Base-by-base conservation (phyloP, 768 basidiomycete genomes). In the Suillus fuscotomentosus region DNA sequence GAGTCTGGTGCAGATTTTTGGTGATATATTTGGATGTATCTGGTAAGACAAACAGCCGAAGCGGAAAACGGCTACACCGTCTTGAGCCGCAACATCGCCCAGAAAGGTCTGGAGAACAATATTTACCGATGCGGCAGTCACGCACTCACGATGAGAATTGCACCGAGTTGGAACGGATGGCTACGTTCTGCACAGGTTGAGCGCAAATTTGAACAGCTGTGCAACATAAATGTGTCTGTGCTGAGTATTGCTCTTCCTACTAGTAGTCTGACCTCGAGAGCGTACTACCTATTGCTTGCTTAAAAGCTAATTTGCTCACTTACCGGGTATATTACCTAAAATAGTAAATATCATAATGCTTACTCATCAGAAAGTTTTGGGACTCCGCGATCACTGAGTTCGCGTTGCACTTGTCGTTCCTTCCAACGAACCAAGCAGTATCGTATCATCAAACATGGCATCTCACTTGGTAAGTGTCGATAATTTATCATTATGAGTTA, bases 401-500 rank as follows among this genome's bases (percentile, higher is more conserved):
- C 22, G 1, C 4, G 31, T 15, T 51, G 56, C 55, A 22, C 63
- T 62, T 50, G 66, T 50, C 62, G 24, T 38, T 47, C 48, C 38
- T 9, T 47, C 24, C 51, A 54, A 60, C 38, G 48, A 65, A 22
- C 11, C 22, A 54, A 34, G 31, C 31, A 62, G 47, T 65, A n/a
- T 34, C 27, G 42, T 20, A 31, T 31, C 31, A 60, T 53, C 41
- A 22, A 65, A 41, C 64, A 85, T 85, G 84, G 84, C 92, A 54
- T 94, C 92, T 41, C 92, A 94, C 82, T 80, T 94, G 81, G 92
- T 92, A 69, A 39, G 86, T 75, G 63, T 62, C 27, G 43, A 14
- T 61, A 54, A 38, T 45, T 55, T 22, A 3, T 20, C 27, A 5
- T 57, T 31, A 41, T 17, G 56, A 22, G 22, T 43, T 27, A 43